Percentiles rank a stretch among this genome's conserved stretches.
Evolutionary conservation across 768 basidiomycete species (phyloP).

Genomic region (Auricularia sp.): DNA sequence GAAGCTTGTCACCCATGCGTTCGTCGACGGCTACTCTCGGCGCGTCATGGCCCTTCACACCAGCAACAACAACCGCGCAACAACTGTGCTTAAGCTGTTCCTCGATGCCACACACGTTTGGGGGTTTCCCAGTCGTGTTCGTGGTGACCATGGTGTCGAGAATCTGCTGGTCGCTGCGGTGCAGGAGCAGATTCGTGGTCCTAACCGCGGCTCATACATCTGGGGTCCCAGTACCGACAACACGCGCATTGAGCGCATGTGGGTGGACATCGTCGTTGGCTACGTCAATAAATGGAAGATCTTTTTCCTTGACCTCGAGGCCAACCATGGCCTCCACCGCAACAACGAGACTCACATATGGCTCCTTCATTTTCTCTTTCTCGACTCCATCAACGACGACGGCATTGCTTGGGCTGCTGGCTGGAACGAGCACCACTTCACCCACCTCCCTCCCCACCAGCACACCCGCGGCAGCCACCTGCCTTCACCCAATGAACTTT

Average conservation of each 20-base stretch:
- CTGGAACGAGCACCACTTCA: conserved; percentile 8
- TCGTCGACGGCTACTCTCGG: conserved; percentile 13
- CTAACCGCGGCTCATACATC: conserved; percentile 25
- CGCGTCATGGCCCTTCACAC: conserved; percentile 17
- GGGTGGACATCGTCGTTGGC: conserved; percentile 6
- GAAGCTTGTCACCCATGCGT: conserved; percentile 16
- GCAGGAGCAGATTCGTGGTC: conserved; percentile 11
- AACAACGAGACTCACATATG: conserved; percentile 5
- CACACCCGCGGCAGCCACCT: not conserved
- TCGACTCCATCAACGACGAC: conserved; percentile 8
- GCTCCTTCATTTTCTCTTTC: conserved; percentile 10
- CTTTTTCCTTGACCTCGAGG: conserved; percentile 8
- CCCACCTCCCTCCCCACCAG: too few relatives aligned
- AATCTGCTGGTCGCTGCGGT: conserved; percentile 24
- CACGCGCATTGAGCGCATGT: conserved; percentile 10
- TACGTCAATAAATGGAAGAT: conserved; percentile 6
- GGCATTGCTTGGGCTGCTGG: not conserved
- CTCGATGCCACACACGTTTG: conserved; percentile 13
- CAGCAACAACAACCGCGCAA: conserved; percentile 28
- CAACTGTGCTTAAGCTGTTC: conserved; percentile 29
- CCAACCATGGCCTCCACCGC: conserved; percentile 2
- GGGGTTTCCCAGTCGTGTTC: conserved; percentile 22
- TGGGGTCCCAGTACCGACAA: conserved; percentile 21
- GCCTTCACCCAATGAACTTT: too few relatives aligned
- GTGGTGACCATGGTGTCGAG: conserved; percentile 32